Percentiles rank a stretch among this genome's conserved stretches.
Evolutionary conservation across 768 basidiomycete species (phyloP).

Genomic region (Phlebiopsis flavidoalba): DNA sequence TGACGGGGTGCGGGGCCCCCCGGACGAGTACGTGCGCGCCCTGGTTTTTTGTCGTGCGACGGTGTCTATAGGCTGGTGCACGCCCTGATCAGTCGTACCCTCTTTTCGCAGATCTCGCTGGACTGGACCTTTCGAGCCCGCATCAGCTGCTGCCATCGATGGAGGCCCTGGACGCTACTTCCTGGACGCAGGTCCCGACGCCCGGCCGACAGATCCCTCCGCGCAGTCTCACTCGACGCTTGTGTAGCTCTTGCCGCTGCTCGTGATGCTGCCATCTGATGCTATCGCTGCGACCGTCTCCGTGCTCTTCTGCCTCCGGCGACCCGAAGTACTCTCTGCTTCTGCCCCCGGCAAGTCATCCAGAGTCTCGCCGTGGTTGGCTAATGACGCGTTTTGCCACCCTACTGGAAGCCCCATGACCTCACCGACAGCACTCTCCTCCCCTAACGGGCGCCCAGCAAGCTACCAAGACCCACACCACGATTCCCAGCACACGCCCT

Average conservation of each 20-base stretch:
- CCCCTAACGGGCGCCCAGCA: neutral
- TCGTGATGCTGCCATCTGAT: constrained; percentile 1
- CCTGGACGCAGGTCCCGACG: neutral
- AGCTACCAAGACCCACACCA: neutral
- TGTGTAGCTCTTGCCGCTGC: neutral
- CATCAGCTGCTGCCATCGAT: neutral
- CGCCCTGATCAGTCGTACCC: neutral
- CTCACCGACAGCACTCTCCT: neutral
- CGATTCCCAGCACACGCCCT: neutral
- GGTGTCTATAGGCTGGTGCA: neutral
- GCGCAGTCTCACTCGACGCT: neutral
- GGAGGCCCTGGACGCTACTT: constrained; percentile 2
- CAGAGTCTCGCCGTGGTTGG: neutral
- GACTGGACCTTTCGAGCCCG: neutral
- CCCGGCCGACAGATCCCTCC: neutral
- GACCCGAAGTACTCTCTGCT: neutral
- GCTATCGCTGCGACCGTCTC: neutral
- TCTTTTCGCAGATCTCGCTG: neutral
- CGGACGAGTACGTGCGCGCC: neutral
- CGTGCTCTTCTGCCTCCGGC: neutral
- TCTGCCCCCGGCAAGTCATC: neutral
- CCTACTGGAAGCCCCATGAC: no score
- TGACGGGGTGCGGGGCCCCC: neutral
- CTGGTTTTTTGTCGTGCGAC: neutral
- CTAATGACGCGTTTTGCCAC: neutral